A percentile compares a stretch with the other conserved stretches of the same genome.
Evolutionary conservation across 116 monocot genomes (phyloP).

Genomic region (Thalassia testudinum): DNA sequence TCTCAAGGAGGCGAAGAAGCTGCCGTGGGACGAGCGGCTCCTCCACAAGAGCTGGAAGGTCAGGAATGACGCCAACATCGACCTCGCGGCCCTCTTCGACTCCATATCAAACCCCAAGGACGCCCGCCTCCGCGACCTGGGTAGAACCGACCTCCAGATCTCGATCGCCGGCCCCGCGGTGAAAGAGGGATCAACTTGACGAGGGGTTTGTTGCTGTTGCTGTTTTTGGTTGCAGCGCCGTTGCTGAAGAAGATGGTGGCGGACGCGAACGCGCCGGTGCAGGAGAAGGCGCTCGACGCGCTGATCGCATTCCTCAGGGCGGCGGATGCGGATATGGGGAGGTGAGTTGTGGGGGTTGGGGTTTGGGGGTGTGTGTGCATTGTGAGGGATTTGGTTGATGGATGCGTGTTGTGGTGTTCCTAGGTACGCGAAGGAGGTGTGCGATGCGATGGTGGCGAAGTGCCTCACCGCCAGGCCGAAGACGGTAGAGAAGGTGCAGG

Average conservation of each 20-base stretch:
- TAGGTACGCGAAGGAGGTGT: slow-evolving; percentile 91
- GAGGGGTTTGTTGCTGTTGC: background rate
- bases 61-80: slow-evolving; percentile 95
- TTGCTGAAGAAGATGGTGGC: slow-evolving; percentile 90
- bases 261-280: slow-evolving; percentile 92
- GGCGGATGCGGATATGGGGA: slow-evolving; percentile 83
- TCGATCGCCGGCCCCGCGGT: background rate
- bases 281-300: slow-evolving; percentile 99
- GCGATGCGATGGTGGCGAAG: slow-evolving; percentile 90
- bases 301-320: slow-evolving; percentile 70
- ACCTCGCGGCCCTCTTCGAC: slow-evolving; percentile 81
- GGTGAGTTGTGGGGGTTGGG: slow-evolving; percentile 16
- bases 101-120: slow-evolving; percentile 95
- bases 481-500: slow-evolving; percentile 95
- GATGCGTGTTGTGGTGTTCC: background rate
- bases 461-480: slow-evolving; percentile 94
- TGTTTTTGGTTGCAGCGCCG: slow-evolving; percentile 24
- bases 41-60: slow-evolving; percentile 99
- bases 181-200: too few species aligned
- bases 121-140: slow-evolving; percentile 80
- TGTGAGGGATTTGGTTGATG: background rate
- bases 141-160: slow-evolving; percentile 14
- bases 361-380: background rate
- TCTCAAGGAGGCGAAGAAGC: slow-evolving; percentile 98
- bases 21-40: slow-evolving; percentile 96